Evolutionary conservation across 768 basidiomycete genomes (phyloP).

Genomic region (Russula olivacea): DNA sequence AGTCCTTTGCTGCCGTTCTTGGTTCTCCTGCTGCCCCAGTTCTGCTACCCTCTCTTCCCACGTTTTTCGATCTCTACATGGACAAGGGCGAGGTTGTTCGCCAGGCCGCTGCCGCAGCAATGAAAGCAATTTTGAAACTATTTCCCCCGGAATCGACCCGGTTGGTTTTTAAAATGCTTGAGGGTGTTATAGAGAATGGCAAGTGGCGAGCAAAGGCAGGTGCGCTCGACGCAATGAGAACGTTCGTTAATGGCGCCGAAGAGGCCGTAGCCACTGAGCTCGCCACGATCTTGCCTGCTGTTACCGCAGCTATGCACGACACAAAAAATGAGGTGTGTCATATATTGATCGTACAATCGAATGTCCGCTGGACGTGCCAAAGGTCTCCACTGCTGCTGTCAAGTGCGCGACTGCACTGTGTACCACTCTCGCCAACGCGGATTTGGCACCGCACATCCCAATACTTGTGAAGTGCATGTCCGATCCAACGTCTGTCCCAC

Average conservation of each 20-base stretch:
- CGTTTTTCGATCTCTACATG: slow-evolving; percentile 79
- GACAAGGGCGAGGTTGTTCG: slow-evolving; percentile 95
- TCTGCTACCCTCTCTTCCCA: slow-evolving; percentile 68
- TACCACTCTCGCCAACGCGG: slow-evolving; percentile 86
- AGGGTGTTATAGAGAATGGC: slow-evolving; percentile 69
- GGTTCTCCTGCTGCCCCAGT: slow-evolving; percentile 68
- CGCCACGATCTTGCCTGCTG: slow-evolving; percentile 72
- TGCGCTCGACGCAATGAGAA: slow-evolving; percentile 78
- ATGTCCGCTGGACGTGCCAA: slow-evolving; percentile 29
- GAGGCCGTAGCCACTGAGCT: slow-evolving; percentile 80
- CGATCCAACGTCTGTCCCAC: slow-evolving; percentile 78
- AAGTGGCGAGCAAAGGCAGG: slow-evolving; percentile 97
- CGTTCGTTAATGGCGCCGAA: slow-evolving; percentile 59
- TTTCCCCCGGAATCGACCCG: slow-evolving; percentile 78
- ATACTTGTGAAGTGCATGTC: slow-evolving; percentile 93
- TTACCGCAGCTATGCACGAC: slow-evolving; percentile 92
- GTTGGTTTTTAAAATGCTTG: slow-evolving; percentile 60
- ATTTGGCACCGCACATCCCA: slow-evolving; percentile 84
- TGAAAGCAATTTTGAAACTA: slow-evolving; percentile 78
- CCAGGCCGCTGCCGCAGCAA: slow-evolving; percentile 67
- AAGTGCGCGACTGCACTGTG: slow-evolving; percentile 90
- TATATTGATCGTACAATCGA: slow-evolving; percentile 9
- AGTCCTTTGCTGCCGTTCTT: slow-evolving; percentile 62
- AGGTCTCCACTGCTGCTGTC: slow-evolving; percentile 82
- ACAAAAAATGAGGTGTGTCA: slow-evolving; percentile 82